phyloP scores from a whole-genome alignment of 1,284 basidiomycete species.

The Tilletiaria anomala region DNA sequence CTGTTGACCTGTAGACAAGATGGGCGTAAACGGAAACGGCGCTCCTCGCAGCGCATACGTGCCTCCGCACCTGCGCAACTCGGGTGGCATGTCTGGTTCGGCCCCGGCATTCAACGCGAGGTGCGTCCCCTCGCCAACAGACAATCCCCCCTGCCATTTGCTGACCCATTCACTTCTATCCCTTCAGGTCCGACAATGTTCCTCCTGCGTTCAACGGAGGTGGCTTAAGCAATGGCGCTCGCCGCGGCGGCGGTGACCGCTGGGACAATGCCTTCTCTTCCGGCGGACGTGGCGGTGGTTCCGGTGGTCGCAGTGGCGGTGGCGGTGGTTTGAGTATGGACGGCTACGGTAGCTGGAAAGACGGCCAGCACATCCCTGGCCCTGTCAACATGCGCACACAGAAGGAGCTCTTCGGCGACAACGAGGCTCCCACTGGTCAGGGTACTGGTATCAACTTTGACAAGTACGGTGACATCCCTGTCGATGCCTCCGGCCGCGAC shows the following conservation, averaged over 20 bases:
- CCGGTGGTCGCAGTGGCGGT: conserved; percentile 1
- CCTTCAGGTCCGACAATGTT: too few species aligned
- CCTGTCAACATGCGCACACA: conserved; percentile 70
- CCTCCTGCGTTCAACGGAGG: too few species aligned
- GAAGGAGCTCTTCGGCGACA: conserved; percentile 89
- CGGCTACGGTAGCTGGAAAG: conserved; percentile 64
- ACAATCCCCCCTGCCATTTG: too few species aligned
- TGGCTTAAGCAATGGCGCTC: too few species aligned
- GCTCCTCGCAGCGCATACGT: too few species aligned
- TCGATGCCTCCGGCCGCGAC: conserved; percentile 88
- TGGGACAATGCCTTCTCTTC: not conserved
- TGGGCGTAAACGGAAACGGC: too few species aligned
- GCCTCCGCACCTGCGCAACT: too few species aligned
- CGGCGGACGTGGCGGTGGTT: not conserved
- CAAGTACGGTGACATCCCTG: conserved; percentile 98
- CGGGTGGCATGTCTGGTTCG: too few species aligned
- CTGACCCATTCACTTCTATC: too few species aligned
- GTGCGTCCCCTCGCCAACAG: too few species aligned
- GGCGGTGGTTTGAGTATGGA: conserved; percentile 33
- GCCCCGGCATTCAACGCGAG: too few species aligned
- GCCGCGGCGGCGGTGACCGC: not conserved
- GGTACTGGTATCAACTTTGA: conserved; percentile 99
- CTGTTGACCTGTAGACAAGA: too few species aligned
- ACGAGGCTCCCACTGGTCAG: conserved; percentile 54
- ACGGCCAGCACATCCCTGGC: conserved; percentile 71